Evolutionary conservation across 2,329 filamentous ascomycete genomes (phyloP), one percentile per base, ranked within the genome.

Genomic region (Fusarium tricinctum): DNA sequence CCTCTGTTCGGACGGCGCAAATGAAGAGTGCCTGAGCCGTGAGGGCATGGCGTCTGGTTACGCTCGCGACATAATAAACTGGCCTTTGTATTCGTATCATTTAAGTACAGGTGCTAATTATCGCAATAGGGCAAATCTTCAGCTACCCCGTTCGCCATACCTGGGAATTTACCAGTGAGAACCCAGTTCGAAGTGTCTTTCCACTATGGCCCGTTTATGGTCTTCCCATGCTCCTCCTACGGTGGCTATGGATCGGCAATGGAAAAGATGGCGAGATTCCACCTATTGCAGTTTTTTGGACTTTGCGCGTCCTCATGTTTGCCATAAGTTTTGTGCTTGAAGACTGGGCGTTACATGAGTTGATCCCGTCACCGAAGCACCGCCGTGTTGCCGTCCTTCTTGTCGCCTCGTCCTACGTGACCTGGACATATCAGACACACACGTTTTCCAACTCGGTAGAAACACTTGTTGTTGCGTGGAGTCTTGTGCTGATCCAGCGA

Each of bases 361-460:
- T 98, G 68, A 90, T 97, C 56, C 89, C 90, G 65, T 91, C 91
- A 39, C 89, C 89, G 66, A 89, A 90, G 63, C 84, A 88, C 74
- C 90, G 93, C 67, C 88, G 88, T 72, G 83, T 91, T 56, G 93
- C 94, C 12, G 88, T 97, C 44, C 84, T 97, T 45, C 85, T 99
- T 58, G 92, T 97, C 63, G 94, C 95, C 45, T 98, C 95, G 28
- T 97, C 94, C 26, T 99, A 98, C 81, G 95, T 97, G 72, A 99
- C 96, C 47, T 99, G 96, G 95, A 97, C 95, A 44, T 97, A 95
- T 81, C 96, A 99, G 81, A 96, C 93, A 19, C 96, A 99, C 80
- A 98, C 96, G 14, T 98, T 99, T 79, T 98, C 95, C 67, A 99
- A 99, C 81, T 97, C 95, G 65, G 87, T 98, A 70, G 96, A 99